Percentiles rank a stretch among this genome's conserved stretches.
Evolutionary conservation across 176 grass and related monocot species (phyloP).

Genomic region (Melocanna baccifera): DNA sequence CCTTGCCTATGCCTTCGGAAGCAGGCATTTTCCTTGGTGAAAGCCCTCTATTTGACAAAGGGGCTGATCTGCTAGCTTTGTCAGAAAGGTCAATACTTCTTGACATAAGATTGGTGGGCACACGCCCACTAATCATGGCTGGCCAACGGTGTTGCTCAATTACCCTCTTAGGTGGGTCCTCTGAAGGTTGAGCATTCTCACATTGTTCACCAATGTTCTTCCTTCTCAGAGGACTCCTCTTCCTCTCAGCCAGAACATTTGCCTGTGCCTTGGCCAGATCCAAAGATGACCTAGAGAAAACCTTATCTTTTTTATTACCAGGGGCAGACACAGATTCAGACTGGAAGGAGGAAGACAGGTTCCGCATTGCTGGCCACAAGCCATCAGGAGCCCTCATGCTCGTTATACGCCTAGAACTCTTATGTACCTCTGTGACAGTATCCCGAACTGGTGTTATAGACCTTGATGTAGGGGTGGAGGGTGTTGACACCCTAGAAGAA

Average conservation of each 20-base stretch:
- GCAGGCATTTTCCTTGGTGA: constrained; percentile 42
- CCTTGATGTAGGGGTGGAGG: constrained; percentile 49
- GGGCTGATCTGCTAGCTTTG: constrained; percentile 37
- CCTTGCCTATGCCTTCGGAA: constrained; percentile 32
- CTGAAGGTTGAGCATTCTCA: constrained; percentile 54
- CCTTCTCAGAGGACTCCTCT: constrained; percentile 70
- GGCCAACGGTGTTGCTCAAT: constrained; percentile 67
- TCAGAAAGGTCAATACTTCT: constrained; percentile 45
- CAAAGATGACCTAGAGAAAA: constrained; percentile 12
- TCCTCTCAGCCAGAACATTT: constrained; percentile 44
- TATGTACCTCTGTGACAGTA: constrained; percentile 45
- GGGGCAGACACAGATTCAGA: constrained; percentile 48
- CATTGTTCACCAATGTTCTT: constrained; percentile 60
- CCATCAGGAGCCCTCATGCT: constrained; percentile 48
- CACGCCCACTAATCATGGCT: constrained; percentile 46
- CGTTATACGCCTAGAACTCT: constrained; percentile 35
- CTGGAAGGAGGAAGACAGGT: constrained; percentile 70
- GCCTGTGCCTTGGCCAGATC: constrained; percentile 19
- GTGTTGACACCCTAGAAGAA: constrained; percentile 50
- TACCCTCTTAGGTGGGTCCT: constrained; percentile 40
- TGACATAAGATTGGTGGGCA: constrained; percentile 39
- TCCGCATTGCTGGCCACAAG: constrained; percentile 94
- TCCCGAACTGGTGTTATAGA: constrained; percentile 55
- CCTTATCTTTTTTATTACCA: constrained; percentile 55
- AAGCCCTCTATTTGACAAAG: constrained; percentile 49